Evolutionary conservation across 495 filamentous ascomycete species (phyloP).

Genomic region (Penicillium lividum): DNA sequence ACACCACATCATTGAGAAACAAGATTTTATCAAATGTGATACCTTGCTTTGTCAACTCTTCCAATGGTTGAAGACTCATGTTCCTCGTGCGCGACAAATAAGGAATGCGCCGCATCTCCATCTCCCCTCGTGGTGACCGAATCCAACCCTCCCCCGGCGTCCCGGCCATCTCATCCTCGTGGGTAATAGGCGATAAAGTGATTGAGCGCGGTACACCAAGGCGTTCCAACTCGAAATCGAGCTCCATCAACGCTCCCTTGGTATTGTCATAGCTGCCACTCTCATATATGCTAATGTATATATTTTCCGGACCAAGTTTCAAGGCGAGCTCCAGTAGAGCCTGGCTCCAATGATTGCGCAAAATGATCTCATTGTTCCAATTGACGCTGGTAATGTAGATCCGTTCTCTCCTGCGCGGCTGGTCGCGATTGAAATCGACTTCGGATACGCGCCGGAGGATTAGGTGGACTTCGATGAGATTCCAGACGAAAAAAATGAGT

Average conservation of each 20-base stretch:
- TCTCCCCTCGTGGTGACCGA: conserved; percentile 46
- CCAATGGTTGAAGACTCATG: conserved; percentile 47
- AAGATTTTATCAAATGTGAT: conserved; percentile 66
- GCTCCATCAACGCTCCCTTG: conserved; percentile 61
- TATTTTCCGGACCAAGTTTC: conserved; percentile 62
- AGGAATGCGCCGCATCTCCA: conserved; percentile 65
- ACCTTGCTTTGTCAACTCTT: conserved; percentile 44
- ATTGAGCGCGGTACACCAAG: conserved; percentile 56
- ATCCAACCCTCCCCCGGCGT: conserved; percentile 59
- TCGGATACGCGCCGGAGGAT: conserved; percentile 22
- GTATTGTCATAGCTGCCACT: conserved; percentile 72
- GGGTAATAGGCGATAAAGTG: conserved; percentile 52
- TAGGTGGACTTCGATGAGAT: conserved; percentile 26
- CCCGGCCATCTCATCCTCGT: conserved; percentile 52
- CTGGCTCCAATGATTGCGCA: conserved; percentile 62
- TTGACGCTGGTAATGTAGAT: conserved; percentile 69
- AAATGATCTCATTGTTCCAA: conserved; percentile 68
- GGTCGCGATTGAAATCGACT: conserved; percentile 17
- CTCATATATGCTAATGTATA: conserved; percentile 70
- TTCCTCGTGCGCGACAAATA: conserved; percentile 68
- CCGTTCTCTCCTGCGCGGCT: conserved; percentile 35
- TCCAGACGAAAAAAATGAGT: conserved; percentile 26
- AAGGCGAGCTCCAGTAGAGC: conserved; percentile 57
- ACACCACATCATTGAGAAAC: conserved; percentile 77
- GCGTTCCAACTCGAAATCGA: conserved; percentile 56